Conservation (phyloP, 305 asterid genomes). For the Stenogyne calaminthoides region DNA sequence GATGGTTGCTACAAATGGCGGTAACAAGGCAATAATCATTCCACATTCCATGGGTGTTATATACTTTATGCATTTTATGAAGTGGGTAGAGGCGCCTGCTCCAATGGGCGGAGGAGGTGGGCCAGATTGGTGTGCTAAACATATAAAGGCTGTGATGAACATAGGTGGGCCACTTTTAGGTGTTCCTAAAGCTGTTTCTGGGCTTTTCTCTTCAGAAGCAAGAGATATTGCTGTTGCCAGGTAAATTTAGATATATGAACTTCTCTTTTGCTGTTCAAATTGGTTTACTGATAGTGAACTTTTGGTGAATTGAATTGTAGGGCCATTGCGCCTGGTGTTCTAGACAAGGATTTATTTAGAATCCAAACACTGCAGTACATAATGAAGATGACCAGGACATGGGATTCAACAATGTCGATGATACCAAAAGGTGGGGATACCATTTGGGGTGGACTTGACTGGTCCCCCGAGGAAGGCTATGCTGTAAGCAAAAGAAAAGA, state of each 20-base stretch:
- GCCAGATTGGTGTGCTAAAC: conserved; percentile 89
- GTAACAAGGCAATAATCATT: conserved; percentile 77
- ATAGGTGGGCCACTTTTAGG: conserved; percentile 85
- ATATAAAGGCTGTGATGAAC: conserved; percentile 82
- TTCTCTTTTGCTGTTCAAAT: neutral
- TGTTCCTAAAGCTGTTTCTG: conserved; percentile 66
- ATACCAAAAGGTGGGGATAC: conserved; percentile 92
- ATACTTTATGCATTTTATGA: conserved; percentile 89
- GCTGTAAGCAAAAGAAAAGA: conserved; percentile 54
- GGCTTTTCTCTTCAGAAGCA: conserved; percentile 63
- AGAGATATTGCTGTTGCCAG: conserved; percentile 64
- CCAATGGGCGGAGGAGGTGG: conserved; percentile 99
- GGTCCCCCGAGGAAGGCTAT: conserved; percentile 85
- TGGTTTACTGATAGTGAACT: neutral
- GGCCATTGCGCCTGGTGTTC: conserved; percentile 86
- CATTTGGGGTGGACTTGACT: conserved; percentile 92
- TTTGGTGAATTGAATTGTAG: conserved; percentile 38
- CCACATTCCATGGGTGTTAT: conserved; percentile 97
- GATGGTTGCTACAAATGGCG: conserved; percentile 79
- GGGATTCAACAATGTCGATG: conserved; percentile 98
- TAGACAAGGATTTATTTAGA: conserved; percentile 74
- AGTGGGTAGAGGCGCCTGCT: conserved; percentile 93
- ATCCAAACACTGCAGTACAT: conserved; percentile 81
- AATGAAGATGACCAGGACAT: conserved; percentile 92
- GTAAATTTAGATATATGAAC: conserved; percentile 20